Evolutionary conservation across 768 basidiomycete genomes (phyloP), one percentile per base, ranked within the genome.

Genomic region (Mycena pura): DNA sequence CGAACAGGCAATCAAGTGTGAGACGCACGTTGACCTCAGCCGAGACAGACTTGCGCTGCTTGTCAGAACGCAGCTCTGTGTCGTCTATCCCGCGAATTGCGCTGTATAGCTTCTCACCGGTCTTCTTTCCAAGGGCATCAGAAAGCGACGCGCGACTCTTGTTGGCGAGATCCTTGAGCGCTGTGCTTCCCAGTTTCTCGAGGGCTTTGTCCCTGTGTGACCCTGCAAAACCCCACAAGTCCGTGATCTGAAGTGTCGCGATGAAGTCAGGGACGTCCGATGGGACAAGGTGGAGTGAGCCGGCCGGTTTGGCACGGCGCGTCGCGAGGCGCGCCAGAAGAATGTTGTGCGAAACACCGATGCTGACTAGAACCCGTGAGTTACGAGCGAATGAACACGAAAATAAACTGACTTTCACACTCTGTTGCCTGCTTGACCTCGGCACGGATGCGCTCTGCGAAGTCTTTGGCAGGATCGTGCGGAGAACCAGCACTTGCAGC

Each of bases 261-360:
- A 96, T 77, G 36, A 92, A 78, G 1, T 74, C 76, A 2, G 76
- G 70, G 3, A 88, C 80, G 45, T 86, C 83, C 11, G 78, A 80
- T 4, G 77, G 77, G 0, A 81, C 65, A 14, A 99, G 84, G 64
- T 95, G 94, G 69, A 84, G 93, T 0, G 92, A 87, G 2, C 90
- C 89, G 0, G 90, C 95, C 0, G 97, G 97, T 70, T 99, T 99
- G 6, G 97, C 97, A 6, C 81, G 82, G 8, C 92, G 86, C 0
- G 95, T 96, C 3, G 97, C 97, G 7, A 99, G 81, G 17, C 95
- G 91, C 1, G 96, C 93, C 6, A 99, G 86, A 44, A 96, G 86
- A 66, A 96, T 91, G 75, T 98, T 99, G 63, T 93, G 86, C 0
- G 93, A 84, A 49, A 97, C 90, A 11, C 97, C 97, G 46, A 99